Conservation (phyloP, 768 basidiomycete species). For the Podaxis sp. region DNA sequence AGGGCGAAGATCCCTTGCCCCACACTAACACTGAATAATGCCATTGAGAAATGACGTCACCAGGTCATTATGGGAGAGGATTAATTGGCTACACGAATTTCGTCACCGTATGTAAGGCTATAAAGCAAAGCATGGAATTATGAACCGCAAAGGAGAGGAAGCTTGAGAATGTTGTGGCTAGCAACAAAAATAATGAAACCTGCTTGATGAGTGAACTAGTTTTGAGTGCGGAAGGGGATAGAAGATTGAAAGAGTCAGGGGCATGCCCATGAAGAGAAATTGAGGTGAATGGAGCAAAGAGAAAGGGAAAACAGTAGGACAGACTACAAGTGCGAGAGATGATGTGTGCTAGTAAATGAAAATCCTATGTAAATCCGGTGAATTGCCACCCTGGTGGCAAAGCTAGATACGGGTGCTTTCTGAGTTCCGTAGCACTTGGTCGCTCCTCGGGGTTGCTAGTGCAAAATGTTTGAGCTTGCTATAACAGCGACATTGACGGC, state of each 20-base stretch:
- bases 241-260: conserved; percentile 5
- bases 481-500: conserved; percentile 1
- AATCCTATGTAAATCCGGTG: conserved; percentile 52
- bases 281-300: conserved; percentile 15
- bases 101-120: conserved; percentile 7
- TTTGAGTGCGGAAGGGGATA: conserved; percentile 12
- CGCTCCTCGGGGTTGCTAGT: conserved; percentile 78
- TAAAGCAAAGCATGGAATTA: not conserved
- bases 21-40: not conserved
- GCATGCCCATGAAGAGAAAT: conserved; percentile 3
- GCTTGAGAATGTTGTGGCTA: conserved; percentile 14
- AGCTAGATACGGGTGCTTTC: conserved; percentile 72
- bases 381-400: conserved; percentile 75
- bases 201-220: conserved; percentile 7
- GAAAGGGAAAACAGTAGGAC: conserved; percentile 19
- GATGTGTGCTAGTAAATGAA: conserved; percentile 20
- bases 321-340: conserved; percentile 20
- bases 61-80: not conserved
- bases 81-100: conserved; percentile 10
- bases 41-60: not conserved
- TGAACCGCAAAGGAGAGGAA: conserved; percentile 11
- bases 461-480: conserved; percentile 9
- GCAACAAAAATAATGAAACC: conserved; percentile 7
- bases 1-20: not conserved
- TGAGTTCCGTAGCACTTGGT: conserved; percentile 73